Base-by-base conservation (phyloP, 2,329 filamentous ascomycete genomes). In the Aspergillus neotritici region DNA sequence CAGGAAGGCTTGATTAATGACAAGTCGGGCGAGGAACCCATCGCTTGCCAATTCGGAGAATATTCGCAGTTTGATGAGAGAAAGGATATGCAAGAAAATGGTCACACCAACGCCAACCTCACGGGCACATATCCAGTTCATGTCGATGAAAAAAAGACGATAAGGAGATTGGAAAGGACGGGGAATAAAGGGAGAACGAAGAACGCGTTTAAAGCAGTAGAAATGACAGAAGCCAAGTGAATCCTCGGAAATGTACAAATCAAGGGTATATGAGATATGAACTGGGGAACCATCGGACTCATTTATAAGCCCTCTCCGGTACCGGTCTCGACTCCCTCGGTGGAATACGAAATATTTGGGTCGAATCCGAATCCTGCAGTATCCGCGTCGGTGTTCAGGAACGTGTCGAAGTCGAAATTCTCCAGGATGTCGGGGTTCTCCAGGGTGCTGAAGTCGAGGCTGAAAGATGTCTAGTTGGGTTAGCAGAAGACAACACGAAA, bases 391-490 rank as follows among this genome's bases (percentile, higher is more conserved):
- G 75, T 78, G 55, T 82, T 79, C 40, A 84, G 68, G 68, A 83
- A 84, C 12, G 76, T 79, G 57, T 83, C 80, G 60, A 84, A 84
- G 62, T 84, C 79, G 60, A 84, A 83, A 53, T 70, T 72, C 56
- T 74, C 71, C 34, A 75, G 58, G 28, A 74, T 64, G 54, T 75
- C 70, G 30, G 63, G 61, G 45, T 67, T 69, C 44, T 73, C 70
- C 47, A 75, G 56, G 40, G 66, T 56, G 52, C 63, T 66, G 55
- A 73, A 73, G 51, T 70, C 65, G 42, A 71, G 63, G 37, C 61
- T 67, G 55, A 68, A 69, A 41, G 53, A 51, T 31, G 55, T 30
- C 64, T 68, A 44, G 14, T 7, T 28, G 25, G 8, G 41, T 58
- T 50, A 62, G 56, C 35, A 37, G 39, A 21, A 8, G 15, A 15